Evolutionary conservation across 2,329 filamentous ascomycete genomes (phyloP).

Genomic region (Dendrostoma leiphaemia): DNA sequence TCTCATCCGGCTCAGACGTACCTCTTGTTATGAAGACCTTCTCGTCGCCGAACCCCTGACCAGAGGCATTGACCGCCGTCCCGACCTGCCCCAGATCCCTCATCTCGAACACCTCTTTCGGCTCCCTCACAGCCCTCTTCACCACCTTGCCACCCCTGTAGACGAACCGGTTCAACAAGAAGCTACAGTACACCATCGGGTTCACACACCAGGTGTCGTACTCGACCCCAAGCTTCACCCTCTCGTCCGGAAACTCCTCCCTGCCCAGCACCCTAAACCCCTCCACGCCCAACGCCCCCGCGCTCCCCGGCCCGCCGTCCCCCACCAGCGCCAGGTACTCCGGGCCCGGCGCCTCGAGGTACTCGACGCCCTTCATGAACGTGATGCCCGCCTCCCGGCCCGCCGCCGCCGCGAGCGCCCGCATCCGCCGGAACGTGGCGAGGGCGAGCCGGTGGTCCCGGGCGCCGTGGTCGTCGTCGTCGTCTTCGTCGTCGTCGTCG

Average conservation of each 20-base stretch:
- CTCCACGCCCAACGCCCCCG: slow-evolving; percentile 30
- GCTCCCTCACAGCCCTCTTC: slow-evolving; percentile 33
- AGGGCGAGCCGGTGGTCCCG: slow-evolving; percentile 43
- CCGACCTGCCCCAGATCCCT: slow-evolving; percentile 25
- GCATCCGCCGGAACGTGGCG: slow-evolving; percentile 42
- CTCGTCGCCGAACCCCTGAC: slow-evolving; percentile 40
- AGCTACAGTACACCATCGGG: slow-evolving; percentile 51
- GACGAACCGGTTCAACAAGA: slow-evolving; percentile 41
- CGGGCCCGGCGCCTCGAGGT: slow-evolving; percentile 44
- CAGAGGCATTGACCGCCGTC: slow-evolving; percentile 45
- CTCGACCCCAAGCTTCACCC: slow-evolving; percentile 44
- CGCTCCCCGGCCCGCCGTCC: slow-evolving; percentile 23
- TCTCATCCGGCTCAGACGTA: too few relatives aligned
- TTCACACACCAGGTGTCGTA: slow-evolving; percentile 56
- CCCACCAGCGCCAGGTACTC: slow-evolving; percentile 37
- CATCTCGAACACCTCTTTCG: slow-evolving; percentile 37
- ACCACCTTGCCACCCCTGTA: slow-evolving; percentile 34
- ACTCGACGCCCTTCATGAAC: slow-evolving; percentile 48
- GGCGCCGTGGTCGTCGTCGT: slow-evolving; percentile 23
- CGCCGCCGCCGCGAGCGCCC: slow-evolving; percentile 23
- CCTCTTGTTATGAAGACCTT: slow-evolving; percentile 43
- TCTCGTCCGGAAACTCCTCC: slow-evolving; percentile 38
- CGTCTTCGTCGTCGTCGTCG: not conserved
- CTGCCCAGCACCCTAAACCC: slow-evolving; percentile 36
- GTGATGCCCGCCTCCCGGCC: slow-evolving; percentile 45